Evolutionary conservation across 768 basidiomycete species (phyloP), one percentile per base, ranked within the genome.

Genomic region (Sporobolomyces phaffii): DNA sequence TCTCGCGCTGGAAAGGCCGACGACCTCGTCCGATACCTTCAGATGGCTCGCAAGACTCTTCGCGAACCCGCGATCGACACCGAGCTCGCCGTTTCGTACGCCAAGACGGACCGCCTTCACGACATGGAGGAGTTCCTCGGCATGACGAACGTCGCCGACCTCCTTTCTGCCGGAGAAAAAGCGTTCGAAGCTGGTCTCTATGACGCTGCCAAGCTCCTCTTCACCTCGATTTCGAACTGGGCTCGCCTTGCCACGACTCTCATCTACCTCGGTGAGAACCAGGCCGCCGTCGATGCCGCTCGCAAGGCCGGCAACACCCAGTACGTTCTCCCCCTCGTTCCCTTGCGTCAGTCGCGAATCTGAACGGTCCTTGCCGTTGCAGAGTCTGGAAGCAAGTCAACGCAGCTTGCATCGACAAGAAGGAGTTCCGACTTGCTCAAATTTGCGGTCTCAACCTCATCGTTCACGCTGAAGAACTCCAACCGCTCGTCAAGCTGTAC

Each of bases 381-480:
- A 91, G 89, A 80, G 96, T 98, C n/a, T 99, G 96, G 96, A 98
- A 97, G 79, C 96, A 98, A 77, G 96, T 99, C 56, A 94, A 98
- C 73, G 89, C 91, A 28, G 96, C 96, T 44, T 99, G 96, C 80
- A 87, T 99, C 63, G 94, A 96, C 81, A 98, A 98, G 82, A 81
- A 83, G 60, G 96, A 99, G 77, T 98, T 98, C 85, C 88, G 92
- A 65, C 78, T 98, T 78, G 94, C 96, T 38, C 93, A 98, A 84
- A 98, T 99, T 75, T 98, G 94, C 77, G 96, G 93, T 84, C 86
- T 98, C 70, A 90, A 99, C 77, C 88, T 99, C 75, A 86, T 99
- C 69, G 96, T 99, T 29, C 91, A 97, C 78, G 90, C 90, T 49
- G 79, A 64, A 77, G 77, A 59, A 62, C 62, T 45, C 28, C n/a